Evolutionary conservation across 208 protist species (phyloP).

Genomic region (Crithidia acanthocephali): DNA sequence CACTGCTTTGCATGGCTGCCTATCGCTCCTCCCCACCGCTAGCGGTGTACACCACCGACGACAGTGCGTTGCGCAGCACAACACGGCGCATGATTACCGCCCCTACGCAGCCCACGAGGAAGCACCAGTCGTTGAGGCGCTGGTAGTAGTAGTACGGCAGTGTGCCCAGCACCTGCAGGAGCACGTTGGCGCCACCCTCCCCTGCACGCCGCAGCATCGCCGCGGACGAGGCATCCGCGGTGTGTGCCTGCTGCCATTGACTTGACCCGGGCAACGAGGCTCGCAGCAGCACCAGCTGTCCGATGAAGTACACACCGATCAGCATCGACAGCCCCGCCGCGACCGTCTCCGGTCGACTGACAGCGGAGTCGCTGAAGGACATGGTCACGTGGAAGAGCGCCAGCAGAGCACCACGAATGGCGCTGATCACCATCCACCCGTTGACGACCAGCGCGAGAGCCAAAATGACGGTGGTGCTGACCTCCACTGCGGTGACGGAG

Average conservation of each 20-base stretch:
- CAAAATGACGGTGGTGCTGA: conserved; percentile 37
- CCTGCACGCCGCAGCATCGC: neutral
- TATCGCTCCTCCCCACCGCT: conserved; percentile 22
- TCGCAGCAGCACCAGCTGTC: conserved; percentile 74
- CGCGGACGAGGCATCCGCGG: neutral
- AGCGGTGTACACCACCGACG: conserved; percentile 29
- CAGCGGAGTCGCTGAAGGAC: conserved; percentile 49
- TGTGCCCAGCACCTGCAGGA: conserved; percentile 43
- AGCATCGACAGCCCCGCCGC: conserved; percentile 63
- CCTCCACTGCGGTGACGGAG: conserved; percentile 36
- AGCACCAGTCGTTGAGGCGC: conserved; percentile 71
- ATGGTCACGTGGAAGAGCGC: conserved; percentile 75
- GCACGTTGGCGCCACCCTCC: conserved; percentile 31
- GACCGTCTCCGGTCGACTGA: conserved; percentile 68
- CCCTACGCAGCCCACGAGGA: conserved; percentile 43
- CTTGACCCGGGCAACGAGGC: conserved; percentile 37
- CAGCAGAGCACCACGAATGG: conserved; percentile 81
- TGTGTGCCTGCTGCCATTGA: neutral
- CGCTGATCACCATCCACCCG: conserved; percentile 64
- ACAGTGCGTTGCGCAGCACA: conserved; percentile 38
- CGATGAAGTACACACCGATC: conserved; percentile 77
- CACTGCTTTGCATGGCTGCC: too few species aligned
- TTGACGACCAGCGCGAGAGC: conserved; percentile 70
- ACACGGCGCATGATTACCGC: conserved; percentile 48
- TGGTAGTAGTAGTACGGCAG: conserved; percentile 75